Evolutionary conservation across 345 rosid species (phyloP).

Genomic region (Eucalyptus marginata): DNA sequence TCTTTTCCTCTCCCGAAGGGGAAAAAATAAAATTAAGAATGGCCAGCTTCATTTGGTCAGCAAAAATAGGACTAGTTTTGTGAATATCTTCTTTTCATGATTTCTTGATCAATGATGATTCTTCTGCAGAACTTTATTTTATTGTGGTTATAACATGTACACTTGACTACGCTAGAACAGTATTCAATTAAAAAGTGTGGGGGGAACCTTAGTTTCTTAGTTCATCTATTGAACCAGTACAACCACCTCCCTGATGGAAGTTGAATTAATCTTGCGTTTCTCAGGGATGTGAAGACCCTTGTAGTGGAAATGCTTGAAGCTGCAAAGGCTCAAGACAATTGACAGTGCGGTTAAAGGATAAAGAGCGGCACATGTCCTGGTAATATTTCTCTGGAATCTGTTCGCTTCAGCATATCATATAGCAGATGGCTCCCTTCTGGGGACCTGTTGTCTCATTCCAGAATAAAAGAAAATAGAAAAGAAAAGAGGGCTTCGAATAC

Average conservation of each 20-base stretch:
- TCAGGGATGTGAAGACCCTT: slow-evolving; percentile 84
- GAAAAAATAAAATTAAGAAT: neutral
- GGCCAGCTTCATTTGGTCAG: neutral
- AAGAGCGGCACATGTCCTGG: neutral
- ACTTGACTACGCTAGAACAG: neutral
- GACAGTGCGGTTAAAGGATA: neutral
- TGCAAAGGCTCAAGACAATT: slow-evolving; percentile 31
- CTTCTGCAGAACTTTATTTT: neutral
- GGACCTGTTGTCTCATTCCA: neutral
- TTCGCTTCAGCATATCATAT: neutral
- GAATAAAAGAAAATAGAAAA: neutral
- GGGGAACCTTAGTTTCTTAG: neutral
- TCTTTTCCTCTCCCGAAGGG: neutral
- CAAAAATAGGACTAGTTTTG: neutral
- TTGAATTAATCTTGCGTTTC: neutral
- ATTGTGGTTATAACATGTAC: neutral
- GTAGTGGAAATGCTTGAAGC: slow-evolving; percentile 90
- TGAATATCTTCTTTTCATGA: neutral
- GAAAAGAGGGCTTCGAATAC: neutral
- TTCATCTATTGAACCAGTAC: neutral
- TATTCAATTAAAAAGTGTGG: neutral
- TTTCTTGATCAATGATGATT: neutral
- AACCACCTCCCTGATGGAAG: neutral
- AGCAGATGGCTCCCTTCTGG: neutral
- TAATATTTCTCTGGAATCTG: neutral